Conservation (phyloP, 192 early-diverging fungal species). For the Podila epicladia region DNA sequence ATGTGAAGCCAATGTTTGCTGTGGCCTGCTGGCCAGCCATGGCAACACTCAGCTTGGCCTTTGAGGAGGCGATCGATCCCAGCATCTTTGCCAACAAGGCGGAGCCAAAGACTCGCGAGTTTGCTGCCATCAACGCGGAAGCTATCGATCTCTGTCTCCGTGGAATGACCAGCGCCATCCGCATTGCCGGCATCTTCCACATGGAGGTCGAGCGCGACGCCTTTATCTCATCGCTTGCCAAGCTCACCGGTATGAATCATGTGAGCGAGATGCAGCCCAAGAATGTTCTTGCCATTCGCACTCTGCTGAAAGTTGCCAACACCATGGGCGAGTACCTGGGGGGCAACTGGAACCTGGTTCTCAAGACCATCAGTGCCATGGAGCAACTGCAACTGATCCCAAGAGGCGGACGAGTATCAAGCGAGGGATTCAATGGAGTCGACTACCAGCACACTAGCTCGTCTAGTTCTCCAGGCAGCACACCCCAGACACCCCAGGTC, state of each 20-base stretch:
- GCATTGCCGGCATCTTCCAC: slow-evolving; percentile 81
- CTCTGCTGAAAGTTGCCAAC: slow-evolving; percentile 79
- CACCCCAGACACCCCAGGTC: slow-evolving; percentile 22
- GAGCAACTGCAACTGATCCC: slow-evolving; percentile 86
- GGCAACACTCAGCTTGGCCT: slow-evolving; percentile 81
- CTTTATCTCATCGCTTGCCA: slow-evolving; percentile 89
- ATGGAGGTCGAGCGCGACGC: slow-evolving; percentile 93
- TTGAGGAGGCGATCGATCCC: slow-evolving; percentile 84
- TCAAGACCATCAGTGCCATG: slow-evolving; percentile 87
- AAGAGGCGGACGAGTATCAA: slow-evolving; percentile 56
- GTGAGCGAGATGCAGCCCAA: slow-evolving; percentile 88
- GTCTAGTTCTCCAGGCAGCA: background rate
- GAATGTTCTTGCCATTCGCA: slow-evolving; percentile 89
- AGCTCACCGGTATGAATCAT: slow-evolving; percentile 87
- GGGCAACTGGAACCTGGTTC: slow-evolving; percentile 82
- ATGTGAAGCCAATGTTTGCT: slow-evolving; percentile 93
- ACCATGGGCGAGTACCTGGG: slow-evolving; percentile 70
- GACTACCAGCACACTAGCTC: slow-evolving; percentile 49
- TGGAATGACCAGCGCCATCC: slow-evolving; percentile 83
- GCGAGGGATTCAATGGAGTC: slow-evolving; percentile 53
- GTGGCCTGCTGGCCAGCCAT: slow-evolving; percentile 88
- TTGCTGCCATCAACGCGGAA: slow-evolving; percentile 58
- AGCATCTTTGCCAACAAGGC: slow-evolving; percentile 33
- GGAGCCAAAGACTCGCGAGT: slow-evolving; percentile 51
- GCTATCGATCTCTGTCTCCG: slow-evolving; percentile 79